These are phyloP conservation scores for Coemansia sp. DNA, from an alignment of 192 early-diverging fungal genomes.

Conservation along the genomic window DNA sequence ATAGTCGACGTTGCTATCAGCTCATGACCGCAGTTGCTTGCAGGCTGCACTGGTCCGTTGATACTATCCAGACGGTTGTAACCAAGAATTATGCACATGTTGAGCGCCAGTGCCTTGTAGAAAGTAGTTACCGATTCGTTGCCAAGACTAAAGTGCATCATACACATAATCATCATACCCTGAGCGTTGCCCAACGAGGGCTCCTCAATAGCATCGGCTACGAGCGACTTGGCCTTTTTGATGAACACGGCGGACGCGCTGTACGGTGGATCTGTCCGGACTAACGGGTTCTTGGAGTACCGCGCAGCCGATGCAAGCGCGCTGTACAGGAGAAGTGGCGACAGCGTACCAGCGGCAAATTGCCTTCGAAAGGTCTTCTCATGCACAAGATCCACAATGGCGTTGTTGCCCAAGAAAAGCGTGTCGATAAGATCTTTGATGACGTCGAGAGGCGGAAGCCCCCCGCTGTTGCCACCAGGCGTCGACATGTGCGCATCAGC, in stretches of 20 bases:
- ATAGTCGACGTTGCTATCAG: constrained; percentile 17
- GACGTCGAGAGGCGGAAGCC: constrained; percentile 17
- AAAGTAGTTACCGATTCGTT: constrained; percentile 40
- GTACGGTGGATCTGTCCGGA: constrained; percentile 46
- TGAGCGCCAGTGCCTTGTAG: constrained; percentile 48
- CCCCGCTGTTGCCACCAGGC: neutral
- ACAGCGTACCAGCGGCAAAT: constrained; percentile 40
- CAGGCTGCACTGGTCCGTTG: constrained; percentile 28
- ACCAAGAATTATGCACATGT: constrained; percentile 49
- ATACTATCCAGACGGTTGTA: constrained; percentile 51
- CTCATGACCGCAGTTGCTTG: constrained; percentile 24
- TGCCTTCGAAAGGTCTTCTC: constrained; percentile 41
- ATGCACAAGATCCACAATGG: constrained; percentile 30
- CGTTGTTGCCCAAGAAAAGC: constrained; percentile 20
- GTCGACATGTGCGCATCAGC: neutral
- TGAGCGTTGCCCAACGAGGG: constrained; percentile 50
- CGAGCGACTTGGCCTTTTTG: constrained; percentile 34
- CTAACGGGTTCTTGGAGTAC: constrained; percentile 41
- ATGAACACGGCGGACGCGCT: constrained; percentile 38
- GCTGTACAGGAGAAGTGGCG: constrained; percentile 46
- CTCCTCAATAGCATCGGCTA: constrained; percentile 42
- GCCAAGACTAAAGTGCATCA: constrained; percentile 47
- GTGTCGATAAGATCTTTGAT: constrained; percentile 37
- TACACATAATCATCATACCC: constrained; percentile 48
- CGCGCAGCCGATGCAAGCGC: constrained; percentile 42